Conservation (phyloP, 805 yeast genomes). For the Yamadazyma takamatsuzukensis region DNA sequence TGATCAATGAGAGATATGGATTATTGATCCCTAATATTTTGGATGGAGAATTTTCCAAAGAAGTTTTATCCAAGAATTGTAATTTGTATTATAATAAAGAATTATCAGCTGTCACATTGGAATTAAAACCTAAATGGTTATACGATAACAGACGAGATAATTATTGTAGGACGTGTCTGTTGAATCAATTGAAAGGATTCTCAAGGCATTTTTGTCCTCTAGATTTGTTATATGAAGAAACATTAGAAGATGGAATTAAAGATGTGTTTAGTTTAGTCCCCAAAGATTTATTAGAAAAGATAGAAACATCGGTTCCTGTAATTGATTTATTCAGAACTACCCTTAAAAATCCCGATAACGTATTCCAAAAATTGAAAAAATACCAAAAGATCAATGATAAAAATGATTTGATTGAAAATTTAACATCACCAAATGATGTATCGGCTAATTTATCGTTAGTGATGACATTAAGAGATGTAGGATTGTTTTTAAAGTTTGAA, state of each 20-base stretch:
- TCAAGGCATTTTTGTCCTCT: slow-evolving; percentile 45
- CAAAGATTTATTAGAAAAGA: slow-evolving; percentile 12
- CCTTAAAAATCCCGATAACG: slow-evolving; percentile 25
- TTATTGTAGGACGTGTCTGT: slow-evolving; percentile 58
- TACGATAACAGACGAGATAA: slow-evolving; percentile 38
- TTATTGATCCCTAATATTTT: slow-evolving; percentile 41
- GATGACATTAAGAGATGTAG: slow-evolving; percentile 59
- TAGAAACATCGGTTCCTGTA: slow-evolving; percentile 31
- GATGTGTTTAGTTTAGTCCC: slow-evolving; percentile 25
- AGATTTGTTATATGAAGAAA: slow-evolving; percentile 32
- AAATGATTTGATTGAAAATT: slow-evolving; percentile 27
- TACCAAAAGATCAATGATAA: slow-evolving; percentile 32
- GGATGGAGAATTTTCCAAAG: slow-evolving; percentile 25
- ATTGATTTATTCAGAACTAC: slow-evolving; percentile 29
- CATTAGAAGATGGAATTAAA: slow-evolving; percentile 31
- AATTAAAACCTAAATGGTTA: slow-evolving; percentile 65
- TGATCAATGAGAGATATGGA: slow-evolving; percentile 41
- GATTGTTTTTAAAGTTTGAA: slow-evolving; percentile 43
- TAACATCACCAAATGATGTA: slow-evolving; percentile 34
- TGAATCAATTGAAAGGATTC: slow-evolving; percentile 32
- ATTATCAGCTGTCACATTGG: slow-evolving; percentile 29
- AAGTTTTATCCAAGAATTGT: slow-evolving; percentile 32
- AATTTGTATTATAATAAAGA: slow-evolving; percentile 20
- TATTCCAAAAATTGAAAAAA: slow-evolving; percentile 30
- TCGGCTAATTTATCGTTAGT: slow-evolving; percentile 36